These are phyloP conservation scores for Lyophyllum semitale DNA, from an alignment of 768 basidiomycete genomes.

Conservation along the genomic window DNA sequence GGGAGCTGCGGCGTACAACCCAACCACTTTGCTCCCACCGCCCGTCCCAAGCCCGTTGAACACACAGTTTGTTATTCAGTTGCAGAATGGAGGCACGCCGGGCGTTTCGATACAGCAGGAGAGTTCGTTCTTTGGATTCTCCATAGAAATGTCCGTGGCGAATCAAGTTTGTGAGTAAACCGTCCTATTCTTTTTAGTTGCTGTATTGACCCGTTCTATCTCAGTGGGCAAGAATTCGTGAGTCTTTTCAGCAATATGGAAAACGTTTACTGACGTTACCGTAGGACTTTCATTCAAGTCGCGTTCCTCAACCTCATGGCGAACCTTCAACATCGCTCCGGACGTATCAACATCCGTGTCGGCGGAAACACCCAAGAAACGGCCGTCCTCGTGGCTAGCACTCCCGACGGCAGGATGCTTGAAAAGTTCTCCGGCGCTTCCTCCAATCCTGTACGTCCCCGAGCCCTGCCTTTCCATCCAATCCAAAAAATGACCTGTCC, in stretches of 20 bases:
- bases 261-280: no score
- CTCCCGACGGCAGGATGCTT: slow-evolving; percentile 40
- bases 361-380: slow-evolving; percentile 86
- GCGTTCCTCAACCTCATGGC: slow-evolving; percentile 81
- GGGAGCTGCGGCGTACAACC: slow-evolving; percentile 54
- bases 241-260: slow-evolving; percentile 25
- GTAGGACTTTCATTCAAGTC: slow-evolving; percentile 32
- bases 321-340: slow-evolving; percentile 64
- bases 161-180: slow-evolving; percentile 59
- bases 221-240: slow-evolving; percentile 54
- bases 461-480: no score
- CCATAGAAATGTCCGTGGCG: slow-evolving; percentile 63
- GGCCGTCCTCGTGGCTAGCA: slow-evolving; percentile 49
- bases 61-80: slow-evolving; percentile 45
- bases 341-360: slow-evolving; percentile 62
- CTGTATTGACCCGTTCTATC: no score
- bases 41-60: slow-evolving; percentile 46
- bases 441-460: slow-evolving; percentile 18
- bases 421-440: slow-evolving; percentile 20
- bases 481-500: neutral
- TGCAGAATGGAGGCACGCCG: slow-evolving; percentile 23
- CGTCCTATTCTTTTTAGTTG: neutral
- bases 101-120: slow-evolving; percentile 22
- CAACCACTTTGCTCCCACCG: slow-evolving; percentile 50
- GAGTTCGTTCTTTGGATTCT: slow-evolving; percentile 55